Evolutionary conservation across 768 basidiomycete species (phyloP).

Genomic region (Pholiota molesta): DNA sequence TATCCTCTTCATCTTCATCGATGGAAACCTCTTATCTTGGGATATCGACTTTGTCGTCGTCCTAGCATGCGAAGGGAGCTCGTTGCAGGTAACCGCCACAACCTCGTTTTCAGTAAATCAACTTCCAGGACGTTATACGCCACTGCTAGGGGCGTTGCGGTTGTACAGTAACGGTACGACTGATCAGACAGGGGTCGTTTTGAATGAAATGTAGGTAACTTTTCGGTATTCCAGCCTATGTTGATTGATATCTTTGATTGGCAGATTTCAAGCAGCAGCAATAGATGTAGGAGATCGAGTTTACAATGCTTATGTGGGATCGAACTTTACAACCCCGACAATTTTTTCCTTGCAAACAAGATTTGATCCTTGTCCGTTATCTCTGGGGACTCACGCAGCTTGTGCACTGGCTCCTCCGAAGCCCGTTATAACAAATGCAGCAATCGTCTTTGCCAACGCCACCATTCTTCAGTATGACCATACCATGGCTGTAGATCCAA

Average conservation of each 20-base stretch:
- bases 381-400: slow-evolving; percentile 16
- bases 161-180: slow-evolving; percentile 9
- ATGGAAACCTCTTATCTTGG: slow-evolving; percentile 21
- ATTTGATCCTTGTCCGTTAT: slow-evolving; percentile 25
- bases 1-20: slow-evolving; percentile 23
- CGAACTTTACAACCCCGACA: slow-evolving; percentile 21
- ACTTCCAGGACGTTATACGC: slow-evolving; percentile 22
- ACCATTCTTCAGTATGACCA: slow-evolving; percentile 1
- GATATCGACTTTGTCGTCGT: slow-evolving; percentile 24
- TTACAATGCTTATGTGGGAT: slow-evolving; percentile 16
- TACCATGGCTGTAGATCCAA: slow-evolving; percentile 1
- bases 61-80: slow-evolving; percentile 18
- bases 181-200: slow-evolving; percentile 11
- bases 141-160: slow-evolving; percentile 19
- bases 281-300: slow-evolving; percentile 20
- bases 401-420: slow-evolving; percentile 13
- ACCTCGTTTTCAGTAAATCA: slow-evolving; percentile 19
- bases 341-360: slow-evolving; percentile 25
- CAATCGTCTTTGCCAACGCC: slow-evolving; percentile 16
- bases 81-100: slow-evolving; percentile 18
- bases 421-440: neutral
- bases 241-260: neutral
- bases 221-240: no score
- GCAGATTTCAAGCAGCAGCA: slow-evolving; percentile 15
- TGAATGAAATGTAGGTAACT: slow-evolving; percentile 14